Evolutionary conservation across 768 basidiomycete genomes (phyloP).

Genomic region (Astraeus odoratus): DNA sequence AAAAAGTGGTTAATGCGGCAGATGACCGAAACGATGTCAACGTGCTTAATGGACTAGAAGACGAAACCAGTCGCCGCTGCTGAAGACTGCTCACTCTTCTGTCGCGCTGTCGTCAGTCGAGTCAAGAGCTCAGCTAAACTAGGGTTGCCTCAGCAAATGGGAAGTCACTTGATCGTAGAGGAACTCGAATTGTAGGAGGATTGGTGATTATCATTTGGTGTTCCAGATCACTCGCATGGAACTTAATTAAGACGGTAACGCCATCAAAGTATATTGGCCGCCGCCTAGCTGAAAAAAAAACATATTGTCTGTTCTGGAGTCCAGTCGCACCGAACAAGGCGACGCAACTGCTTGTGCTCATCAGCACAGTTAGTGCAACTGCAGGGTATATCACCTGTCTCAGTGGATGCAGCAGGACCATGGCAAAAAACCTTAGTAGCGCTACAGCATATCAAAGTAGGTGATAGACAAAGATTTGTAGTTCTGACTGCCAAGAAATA

Average conservation of each 20-base stretch:
- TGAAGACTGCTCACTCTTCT: neutral
- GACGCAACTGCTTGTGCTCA: constrained; percentile 43
- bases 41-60: neutral
- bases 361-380: neutral
- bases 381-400: no score
- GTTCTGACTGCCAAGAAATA: no score
- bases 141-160: neutral
- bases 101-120: neutral
- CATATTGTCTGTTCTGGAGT: constrained; percentile 29
- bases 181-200: constrained; percentile 9
- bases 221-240: constrained; percentile 30
- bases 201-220: constrained; percentile 31
- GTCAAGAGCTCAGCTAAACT: neutral
- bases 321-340: constrained; percentile 38
- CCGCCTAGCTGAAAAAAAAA: constrained; percentile 31
- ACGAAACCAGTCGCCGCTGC: no score
- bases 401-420: no score
- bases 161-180: neutral
- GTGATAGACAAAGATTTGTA: no score
- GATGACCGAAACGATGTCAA: neutral
- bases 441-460: no score
- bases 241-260: constrained; percentile 31
- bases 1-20: neutral
- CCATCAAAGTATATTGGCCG: constrained; percentile 16
- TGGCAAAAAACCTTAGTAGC: no score